These are phyloP conservation scores for Collybia sp. DNA, from an alignment of 768 basidiomycete species.

Conservation along the genomic window DNA sequence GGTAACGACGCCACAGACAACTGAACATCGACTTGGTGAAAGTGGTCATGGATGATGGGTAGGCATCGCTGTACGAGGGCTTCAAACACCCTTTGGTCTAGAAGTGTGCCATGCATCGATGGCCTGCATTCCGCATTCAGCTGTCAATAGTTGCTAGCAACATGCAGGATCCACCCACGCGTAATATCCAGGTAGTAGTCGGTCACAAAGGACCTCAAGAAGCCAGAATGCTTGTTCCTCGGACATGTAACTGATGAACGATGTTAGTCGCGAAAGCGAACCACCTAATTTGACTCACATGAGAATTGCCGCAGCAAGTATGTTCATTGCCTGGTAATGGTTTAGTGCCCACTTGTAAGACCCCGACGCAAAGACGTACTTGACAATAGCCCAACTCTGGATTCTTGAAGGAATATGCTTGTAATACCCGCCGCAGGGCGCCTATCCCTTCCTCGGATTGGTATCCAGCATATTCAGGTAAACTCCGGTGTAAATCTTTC, in stretches of 20 bases:
- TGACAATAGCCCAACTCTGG: conserved; percentile 95
- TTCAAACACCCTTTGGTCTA: conserved; percentile 99
- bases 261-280: conserved; percentile 4
- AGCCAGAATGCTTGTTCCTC: conserved; percentile 99
- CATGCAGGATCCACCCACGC: conserved; percentile 48
- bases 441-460: conserved; percentile 85
- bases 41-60: conserved; percentile 93
- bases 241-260: conserved; percentile 80
- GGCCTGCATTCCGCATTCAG: conserved; percentile 43
- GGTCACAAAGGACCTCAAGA: conserved; percentile 89
- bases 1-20: conserved; percentile 95
- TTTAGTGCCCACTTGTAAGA: conserved; percentile 1
- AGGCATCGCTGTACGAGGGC: conserved; percentile 85
- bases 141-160: not conserved
- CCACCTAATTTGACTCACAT: conserved; percentile 47
- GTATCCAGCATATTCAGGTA: conserved; percentile 97
- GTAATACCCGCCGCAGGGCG: conserved; percentile 83
- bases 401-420: conserved; percentile 94
- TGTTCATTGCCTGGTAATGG: conserved; percentile 83
- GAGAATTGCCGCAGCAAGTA: conserved; percentile 90
- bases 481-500: conserved; percentile 92
- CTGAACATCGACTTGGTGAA: conserved; percentile 87
- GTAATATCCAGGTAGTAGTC: conserved; percentile 96
- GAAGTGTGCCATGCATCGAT: conserved; percentile 97
- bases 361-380: conserved; percentile 28